Base-by-base conservation (phyloP, 495 filamentous ascomycete genomes). In the Bacidia gigantensis region DNA sequence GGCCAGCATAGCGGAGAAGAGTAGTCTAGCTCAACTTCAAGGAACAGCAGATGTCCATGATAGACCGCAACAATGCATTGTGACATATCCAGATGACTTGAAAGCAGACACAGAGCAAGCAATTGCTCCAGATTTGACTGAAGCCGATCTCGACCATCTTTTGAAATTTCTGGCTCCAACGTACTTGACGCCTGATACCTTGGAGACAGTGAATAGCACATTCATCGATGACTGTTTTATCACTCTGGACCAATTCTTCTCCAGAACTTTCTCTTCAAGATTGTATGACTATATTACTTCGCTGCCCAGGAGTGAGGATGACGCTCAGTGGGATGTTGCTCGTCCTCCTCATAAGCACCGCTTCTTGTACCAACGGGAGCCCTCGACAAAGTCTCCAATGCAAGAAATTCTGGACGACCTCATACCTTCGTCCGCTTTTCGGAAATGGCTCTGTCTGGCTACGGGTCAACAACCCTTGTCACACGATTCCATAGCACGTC, bases 281-380 rank as follows among this genome's bases (percentile, higher is more conserved):
- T 68, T 99, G 11, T 78, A 76, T 26, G 69, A 72, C 1, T 85
- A 85, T 51, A 74, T 96, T 45, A 75, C 81, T 45, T 68, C 71
- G 45, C 59, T 75, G 11, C 70, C 68, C 18, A 26, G 45, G 5
- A 58, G 47, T 21, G 29, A 32, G 1, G 29, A 9, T 14, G 1
- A 2, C 14, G 10, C 24, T 3, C 25, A 20, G 2, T 90, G 85
- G 85, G 76, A 75, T 39, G 82, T 92, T 12, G 86, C 92, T 20
- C 73, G 80, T 12, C 92, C 92, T 26, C 92, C 92, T 2, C 89
- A 97, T 68, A 99, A 97, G 67, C 89, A 95, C 59, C 86, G 89
- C 2, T 99, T 83, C 67, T 68, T 93, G 11, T 99, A 87, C 67
- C 77, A 86, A 39, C 78, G 88, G 50, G 58, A 68, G 11, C 63